Percentiles rank a stretch among this genome's conserved stretches.
Evolutionary conservation across 768 basidiomycete species (phyloP).

Genomic region (Leucosporidium yakuticum): DNA sequence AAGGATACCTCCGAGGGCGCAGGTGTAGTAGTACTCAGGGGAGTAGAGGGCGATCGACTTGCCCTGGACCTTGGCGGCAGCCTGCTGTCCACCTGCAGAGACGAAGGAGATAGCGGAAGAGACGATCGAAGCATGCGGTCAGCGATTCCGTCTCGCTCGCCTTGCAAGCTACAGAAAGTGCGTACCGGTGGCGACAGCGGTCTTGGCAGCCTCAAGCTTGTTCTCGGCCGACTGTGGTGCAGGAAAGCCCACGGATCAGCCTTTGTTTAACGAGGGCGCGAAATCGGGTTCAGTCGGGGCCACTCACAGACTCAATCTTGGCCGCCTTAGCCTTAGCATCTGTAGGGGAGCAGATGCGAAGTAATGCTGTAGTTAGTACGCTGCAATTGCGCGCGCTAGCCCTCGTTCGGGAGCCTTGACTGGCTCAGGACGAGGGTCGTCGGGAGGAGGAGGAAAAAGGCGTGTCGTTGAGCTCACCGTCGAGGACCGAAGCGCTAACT

Average conservation of each 20-base stretch:
- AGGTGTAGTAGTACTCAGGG: conserved; percentile 52
- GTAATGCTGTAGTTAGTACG: no score
- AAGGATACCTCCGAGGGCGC: conserved; percentile 78
- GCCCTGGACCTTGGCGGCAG: conserved; percentile 21
- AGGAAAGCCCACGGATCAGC: not conserved
- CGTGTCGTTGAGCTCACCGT: conserved; percentile 49
- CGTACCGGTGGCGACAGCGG: conserved; percentile 17
- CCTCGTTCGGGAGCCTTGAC: not conserved
- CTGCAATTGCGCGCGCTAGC: not conserved
- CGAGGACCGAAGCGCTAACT: conserved; percentile 56
- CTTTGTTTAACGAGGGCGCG: no score
- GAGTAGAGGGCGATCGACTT: conserved; percentile 37
- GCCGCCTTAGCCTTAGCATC: conserved; percentile 34
- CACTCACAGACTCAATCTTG: no score
- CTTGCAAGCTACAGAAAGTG: not conserved
- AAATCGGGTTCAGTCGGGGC: no score
- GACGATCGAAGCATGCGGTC: no score
- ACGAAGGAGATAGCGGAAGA: not conserved
- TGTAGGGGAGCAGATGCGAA: not conserved
- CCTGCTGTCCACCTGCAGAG: not conserved
- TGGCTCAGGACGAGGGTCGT: no score
- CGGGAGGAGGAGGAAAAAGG: not conserved
- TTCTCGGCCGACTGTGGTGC: conserved; percentile 18
- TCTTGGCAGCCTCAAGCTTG: conserved; percentile 28
- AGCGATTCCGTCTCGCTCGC: no score